These are phyloP conservation scores for Fusarium bulbicola DNA, from an alignment of 2,329 filamentous ascomycete species.

Conservation along the genomic window DNA sequence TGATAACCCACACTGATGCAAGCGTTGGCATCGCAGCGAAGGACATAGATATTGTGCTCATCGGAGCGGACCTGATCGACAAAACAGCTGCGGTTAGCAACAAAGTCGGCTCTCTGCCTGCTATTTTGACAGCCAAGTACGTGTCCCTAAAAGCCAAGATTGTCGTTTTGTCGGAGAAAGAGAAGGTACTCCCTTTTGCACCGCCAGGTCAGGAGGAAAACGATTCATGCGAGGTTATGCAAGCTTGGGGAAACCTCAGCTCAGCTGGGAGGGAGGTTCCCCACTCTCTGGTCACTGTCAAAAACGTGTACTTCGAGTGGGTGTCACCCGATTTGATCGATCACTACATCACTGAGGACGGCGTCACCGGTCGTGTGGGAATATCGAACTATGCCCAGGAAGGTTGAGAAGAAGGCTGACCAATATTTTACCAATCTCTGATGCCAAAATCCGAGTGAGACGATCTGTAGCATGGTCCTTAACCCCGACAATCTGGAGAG, in stretches of 20 bases:
- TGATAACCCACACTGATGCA: conserved; percentile 69
- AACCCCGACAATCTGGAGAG: conserved; percentile 12
- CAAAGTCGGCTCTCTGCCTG: conserved; percentile 71
- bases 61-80: conserved; percentile 72
- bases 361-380: conserved; percentile 51
- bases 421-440: conserved; percentile 54
- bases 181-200: conserved; percentile 64
- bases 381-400: conserved; percentile 52
- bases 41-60: conserved; percentile 65
- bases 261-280: background rate
- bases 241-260: conserved; percentile 53
- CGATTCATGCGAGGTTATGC: conserved; percentile 59
- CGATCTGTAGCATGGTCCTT: conserved; percentile 5
- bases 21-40: conserved; percentile 62
- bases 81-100: conserved; percentile 68
- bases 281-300: conserved; percentile 46
- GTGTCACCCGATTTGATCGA: conserved; percentile 61
- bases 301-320: conserved; percentile 70
- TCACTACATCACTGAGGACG: conserved; percentile 64
- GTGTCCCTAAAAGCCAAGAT: conserved; percentile 57
- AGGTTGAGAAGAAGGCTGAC: conserved; percentile 49
- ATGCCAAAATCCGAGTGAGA: conserved; percentile 8
- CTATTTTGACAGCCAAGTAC: conserved; percentile 63
- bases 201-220: conserved; percentile 59
- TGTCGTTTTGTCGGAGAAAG: conserved; percentile 66